Conservation (phyloP, 345 rosid species). For the Murraya koenigii region DNA sequence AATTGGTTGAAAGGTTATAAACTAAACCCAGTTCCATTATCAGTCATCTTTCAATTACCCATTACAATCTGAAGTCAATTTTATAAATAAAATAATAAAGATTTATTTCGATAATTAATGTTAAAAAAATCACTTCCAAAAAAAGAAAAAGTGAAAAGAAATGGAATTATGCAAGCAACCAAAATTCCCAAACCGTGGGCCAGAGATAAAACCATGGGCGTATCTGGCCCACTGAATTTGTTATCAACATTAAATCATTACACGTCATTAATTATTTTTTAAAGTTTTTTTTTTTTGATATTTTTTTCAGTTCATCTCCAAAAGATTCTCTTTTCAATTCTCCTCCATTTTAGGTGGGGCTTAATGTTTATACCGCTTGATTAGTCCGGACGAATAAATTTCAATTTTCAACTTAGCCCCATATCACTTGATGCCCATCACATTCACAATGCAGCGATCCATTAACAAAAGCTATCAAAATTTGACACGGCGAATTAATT, state of each 20-base stretch:
- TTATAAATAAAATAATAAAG: neutral
- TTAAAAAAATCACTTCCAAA: too few species aligned
- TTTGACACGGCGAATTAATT: too few species aligned
- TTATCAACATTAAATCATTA: neutral
- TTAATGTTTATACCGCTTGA: neutral
- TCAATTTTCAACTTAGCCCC: neutral
- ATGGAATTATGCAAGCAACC: too few species aligned
- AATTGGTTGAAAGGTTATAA: neutral
- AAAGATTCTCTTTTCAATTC: neutral
- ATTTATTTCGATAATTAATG: too few species aligned
- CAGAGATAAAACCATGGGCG: slow-evolving; percentile 24
- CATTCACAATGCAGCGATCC: too few species aligned
- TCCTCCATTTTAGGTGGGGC: neutral
- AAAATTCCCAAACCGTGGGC: neutral
- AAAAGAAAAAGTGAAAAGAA: neutral
- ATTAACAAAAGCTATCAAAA: too few species aligned
- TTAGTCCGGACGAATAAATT: neutral
- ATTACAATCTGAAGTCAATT: neutral
- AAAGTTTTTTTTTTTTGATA: neutral
- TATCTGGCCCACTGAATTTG: neutral
- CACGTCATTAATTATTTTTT: slow-evolving; percentile 18
- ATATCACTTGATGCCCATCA: neutral
- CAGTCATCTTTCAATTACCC: too few species aligned
- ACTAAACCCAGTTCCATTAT: too few species aligned
- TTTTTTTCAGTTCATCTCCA: neutral